Percentiles rank a stretch among this genome's conserved stretches.
These are phyloP conservation scores for Delphinella strobiligena DNA, from an alignment of 2,329 filamentous ascomycete species.

Conservation along the genomic window DNA sequence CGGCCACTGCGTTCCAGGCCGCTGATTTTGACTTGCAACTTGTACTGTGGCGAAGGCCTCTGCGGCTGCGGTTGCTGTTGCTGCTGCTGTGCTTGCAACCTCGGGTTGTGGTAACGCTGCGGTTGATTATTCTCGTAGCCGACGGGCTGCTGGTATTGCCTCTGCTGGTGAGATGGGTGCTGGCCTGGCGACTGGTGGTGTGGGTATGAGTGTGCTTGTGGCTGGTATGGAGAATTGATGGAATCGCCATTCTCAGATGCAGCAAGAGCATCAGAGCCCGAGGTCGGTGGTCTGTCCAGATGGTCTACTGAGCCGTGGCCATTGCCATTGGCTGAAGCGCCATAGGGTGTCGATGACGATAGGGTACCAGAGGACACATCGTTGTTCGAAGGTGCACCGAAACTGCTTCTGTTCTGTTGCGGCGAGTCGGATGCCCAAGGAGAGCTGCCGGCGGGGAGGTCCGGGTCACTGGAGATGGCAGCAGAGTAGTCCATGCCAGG, in stretches of 20 bases:
- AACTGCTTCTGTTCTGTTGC: slow-evolving; percentile 36
- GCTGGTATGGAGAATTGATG: slow-evolving; percentile 8
- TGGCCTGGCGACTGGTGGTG: slow-evolving; percentile 19
- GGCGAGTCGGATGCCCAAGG: slow-evolving; percentile 51
- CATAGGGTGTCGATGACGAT: slow-evolving; percentile 26
- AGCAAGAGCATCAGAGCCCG: slow-evolving; percentile 2
- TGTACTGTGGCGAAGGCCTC: slow-evolving; percentile 31
- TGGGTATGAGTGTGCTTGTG: slow-evolving; percentile 14
- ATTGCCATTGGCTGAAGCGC: background rate
- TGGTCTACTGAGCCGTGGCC: slow-evolving; percentile 13
- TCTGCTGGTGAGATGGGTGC: slow-evolving; percentile 18
- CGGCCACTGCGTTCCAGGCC: slow-evolving; percentile 84
- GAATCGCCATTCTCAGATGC: slow-evolving; percentile 9
- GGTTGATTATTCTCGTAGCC: slow-evolving; percentile 26
- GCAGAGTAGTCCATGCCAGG: slow-evolving; percentile 50
- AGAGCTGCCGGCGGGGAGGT: slow-evolving; percentile 45
- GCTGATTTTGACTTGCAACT: slow-evolving; percentile 89
- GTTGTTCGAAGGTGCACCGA: slow-evolving; percentile 32
- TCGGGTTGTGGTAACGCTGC: slow-evolving; percentile 7
- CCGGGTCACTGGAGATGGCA: slow-evolving; percentile 42
- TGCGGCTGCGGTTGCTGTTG: slow-evolving; percentile 23
- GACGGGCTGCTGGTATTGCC: slow-evolving; percentile 26
- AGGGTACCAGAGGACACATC: slow-evolving; percentile 23
- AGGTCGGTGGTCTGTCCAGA: slow-evolving; percentile 6
- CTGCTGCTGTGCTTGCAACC: slow-evolving; percentile 11